These are phyloP conservation scores for Phytophthora nicotianae DNA, from an alignment of 352 stramenopile species.

Conservation along the genomic window DNA sequence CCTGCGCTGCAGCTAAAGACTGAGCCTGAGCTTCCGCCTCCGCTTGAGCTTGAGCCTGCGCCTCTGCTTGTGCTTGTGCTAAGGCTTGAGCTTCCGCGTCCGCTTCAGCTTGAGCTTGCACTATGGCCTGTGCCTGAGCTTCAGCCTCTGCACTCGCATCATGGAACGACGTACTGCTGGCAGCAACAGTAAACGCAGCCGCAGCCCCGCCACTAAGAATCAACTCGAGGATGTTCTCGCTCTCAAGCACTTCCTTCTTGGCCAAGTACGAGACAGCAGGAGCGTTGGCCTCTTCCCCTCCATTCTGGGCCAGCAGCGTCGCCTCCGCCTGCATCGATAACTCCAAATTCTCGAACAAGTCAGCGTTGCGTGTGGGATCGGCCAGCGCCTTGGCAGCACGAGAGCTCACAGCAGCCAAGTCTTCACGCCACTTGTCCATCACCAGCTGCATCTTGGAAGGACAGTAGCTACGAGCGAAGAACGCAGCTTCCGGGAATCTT, in stretches of 20 bases:
- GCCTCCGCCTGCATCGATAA: conserved; percentile 95
- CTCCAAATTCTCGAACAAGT: conserved; percentile 96
- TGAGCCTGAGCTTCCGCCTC: conserved; percentile 34
- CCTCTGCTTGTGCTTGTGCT: conserved; percentile 29
- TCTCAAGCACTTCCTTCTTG: conserved; percentile 66
- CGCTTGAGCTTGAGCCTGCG: conserved; percentile 25
- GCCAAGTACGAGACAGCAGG: conserved; percentile 83
- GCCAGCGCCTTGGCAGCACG: conserved; percentile 95
- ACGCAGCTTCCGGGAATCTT: conserved; percentile 96
- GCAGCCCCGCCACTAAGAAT: conserved; percentile 45
- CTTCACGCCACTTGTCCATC: conserved; percentile 96
- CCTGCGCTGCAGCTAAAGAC: conserved; percentile 30
- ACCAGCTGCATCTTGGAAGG: conserved; percentile 95
- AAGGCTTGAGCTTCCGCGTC: conserved; percentile 33
- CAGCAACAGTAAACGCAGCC: conserved; percentile 15
- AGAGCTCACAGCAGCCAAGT: conserved; percentile 85
- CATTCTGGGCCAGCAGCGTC: conserved; percentile 86
- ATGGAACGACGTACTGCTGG: conserved; percentile 19
- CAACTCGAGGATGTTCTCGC: conserved; percentile 56
- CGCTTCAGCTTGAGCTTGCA: conserved; percentile 34
- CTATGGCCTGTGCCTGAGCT: conserved; percentile 26
- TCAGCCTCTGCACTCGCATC: conserved; percentile 31
- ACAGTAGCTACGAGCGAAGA: conserved; percentile 98
- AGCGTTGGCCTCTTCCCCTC: conserved; percentile 46
- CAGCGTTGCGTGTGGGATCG: conserved; percentile 90